Conservation (phyloP, 2,329 filamentous ascomycete genomes). For the Dactylellina haptotyla region DNA sequence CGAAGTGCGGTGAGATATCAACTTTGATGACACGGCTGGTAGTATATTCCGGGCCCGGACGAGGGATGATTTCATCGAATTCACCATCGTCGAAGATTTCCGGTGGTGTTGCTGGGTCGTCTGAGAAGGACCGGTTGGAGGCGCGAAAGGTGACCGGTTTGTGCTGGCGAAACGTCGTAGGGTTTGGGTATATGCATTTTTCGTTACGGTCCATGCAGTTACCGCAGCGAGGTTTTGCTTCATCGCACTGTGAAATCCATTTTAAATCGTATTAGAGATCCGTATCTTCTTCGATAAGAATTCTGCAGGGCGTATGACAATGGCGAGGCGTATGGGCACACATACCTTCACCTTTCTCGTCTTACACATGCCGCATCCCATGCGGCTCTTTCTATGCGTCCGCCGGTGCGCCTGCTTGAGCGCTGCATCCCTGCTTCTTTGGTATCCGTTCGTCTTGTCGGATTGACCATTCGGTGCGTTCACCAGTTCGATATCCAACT, state of each 20-base stretch:
- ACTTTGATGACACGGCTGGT: conserved; percentile 27
- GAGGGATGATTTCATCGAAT: conserved; percentile 48
- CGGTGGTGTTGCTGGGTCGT: conserved; percentile 23
- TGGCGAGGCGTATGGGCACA: background rate
- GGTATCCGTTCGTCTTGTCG: conserved; percentile 2
- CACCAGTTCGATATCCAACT: conserved; percentile 38
- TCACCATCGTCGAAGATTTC: conserved; percentile 50
- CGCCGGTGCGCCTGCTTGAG: conserved; percentile 44
- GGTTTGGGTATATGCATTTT: conserved; percentile 41
- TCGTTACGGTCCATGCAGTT: conserved; percentile 50
- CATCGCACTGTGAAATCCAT: conserved; percentile 32
- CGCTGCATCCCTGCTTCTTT: conserved; percentile 30
- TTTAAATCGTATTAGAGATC: background rate
- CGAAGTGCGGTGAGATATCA: conserved; percentile 29
- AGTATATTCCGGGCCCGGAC: conserved; percentile 20
- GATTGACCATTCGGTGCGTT: background rate
- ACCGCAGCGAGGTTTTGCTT: conserved; percentile 49
- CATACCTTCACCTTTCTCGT: conserved; percentile 52
- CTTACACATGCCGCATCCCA: conserved; percentile 52
- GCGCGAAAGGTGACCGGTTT: conserved; percentile 30
- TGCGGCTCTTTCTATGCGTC: conserved; percentile 50
- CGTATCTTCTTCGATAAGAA: background rate
- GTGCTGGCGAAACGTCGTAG: conserved; percentile 18
- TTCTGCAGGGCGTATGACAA: background rate
- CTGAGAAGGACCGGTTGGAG: background rate